Conservation (phyloP, 371 early-diverging fungal species). For the Mortierella sp. region DNA sequence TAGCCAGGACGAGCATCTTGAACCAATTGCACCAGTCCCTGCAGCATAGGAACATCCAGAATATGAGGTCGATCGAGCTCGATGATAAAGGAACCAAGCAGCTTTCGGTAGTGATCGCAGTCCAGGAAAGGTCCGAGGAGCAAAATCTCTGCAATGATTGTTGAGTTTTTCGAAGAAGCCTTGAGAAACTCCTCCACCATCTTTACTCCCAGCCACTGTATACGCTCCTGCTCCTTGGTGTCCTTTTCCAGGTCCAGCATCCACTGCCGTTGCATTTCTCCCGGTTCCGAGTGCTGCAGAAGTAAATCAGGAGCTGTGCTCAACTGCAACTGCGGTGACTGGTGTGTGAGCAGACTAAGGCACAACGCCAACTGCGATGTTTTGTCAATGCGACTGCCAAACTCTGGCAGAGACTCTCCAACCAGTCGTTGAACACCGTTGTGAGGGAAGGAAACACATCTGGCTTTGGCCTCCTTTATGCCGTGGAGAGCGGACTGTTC, state of each 20-base stretch:
- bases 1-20: slow-evolving; percentile 11
- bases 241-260: neutral
- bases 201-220: neutral
- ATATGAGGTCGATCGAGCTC: neutral
- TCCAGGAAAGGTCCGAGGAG: neutral
- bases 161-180: neutral
- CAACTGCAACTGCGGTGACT: too few relatives aligned
- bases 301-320: too few relatives aligned
- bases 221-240: neutral
- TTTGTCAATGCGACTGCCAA: neutral
- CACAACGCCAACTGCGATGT: neutral
- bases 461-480: neutral
- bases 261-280: neutral
- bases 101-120: neutral
- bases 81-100: slow-evolving; percentile 1
- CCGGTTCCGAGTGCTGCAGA: too few relatives aligned
- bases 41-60: neutral
- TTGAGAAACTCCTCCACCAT: neutral
- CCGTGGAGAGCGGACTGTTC: neutral
- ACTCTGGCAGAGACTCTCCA: neutral
- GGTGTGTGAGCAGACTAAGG: neutral
- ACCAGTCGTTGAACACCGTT: neutral
- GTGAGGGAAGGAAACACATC: neutral
- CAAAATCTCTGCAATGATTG: slow-evolving; percentile 12
- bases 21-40: slow-evolving; percentile 15